Percentiles rank a stretch among this genome's conserved stretches.
Conservation (phyloP, 2,329 filamentous ascomycete genomes). For the Fusarium buharicum region DNA sequence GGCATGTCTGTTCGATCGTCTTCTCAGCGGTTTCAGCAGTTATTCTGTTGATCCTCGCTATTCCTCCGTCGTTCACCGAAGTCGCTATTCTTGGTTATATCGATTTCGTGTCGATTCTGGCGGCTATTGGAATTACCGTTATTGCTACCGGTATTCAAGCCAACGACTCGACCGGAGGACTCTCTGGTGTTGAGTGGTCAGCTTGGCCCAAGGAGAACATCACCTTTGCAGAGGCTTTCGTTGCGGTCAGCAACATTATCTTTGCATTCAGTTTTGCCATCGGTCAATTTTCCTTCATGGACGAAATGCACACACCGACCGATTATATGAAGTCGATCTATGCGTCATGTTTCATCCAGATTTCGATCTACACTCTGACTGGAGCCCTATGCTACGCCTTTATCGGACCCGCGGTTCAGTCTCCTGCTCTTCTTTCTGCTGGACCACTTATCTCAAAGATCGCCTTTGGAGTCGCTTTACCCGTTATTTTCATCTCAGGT, state of each 20-base stretch:
- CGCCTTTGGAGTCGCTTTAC: constrained; percentile 75
- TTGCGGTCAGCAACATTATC: constrained; percentile 69
- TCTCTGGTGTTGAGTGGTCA: constrained; percentile 53
- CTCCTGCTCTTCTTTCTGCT: constrained; percentile 75
- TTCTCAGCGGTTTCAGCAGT: constrained; percentile 59
- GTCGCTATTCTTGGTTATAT: constrained; percentile 39
- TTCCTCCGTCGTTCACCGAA: constrained; percentile 58
- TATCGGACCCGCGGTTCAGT: constrained; percentile 69
- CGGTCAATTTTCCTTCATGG: constrained; percentile 39
- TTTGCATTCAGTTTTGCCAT: constrained; percentile 41
- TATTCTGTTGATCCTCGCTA: constrained; percentile 57
- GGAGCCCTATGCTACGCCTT: constrained; percentile 76
- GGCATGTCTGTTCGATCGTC: constrained; percentile 51
- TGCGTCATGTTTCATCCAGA: constrained; percentile 70
- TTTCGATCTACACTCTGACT: constrained; percentile 72
- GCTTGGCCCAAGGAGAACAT: constrained; percentile 58
- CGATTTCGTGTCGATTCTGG: constrained; percentile 69
- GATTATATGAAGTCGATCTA: constrained; percentile 63
- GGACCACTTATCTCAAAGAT: constrained; percentile 70
- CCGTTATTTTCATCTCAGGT: constrained; percentile 53
- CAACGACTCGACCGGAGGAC: constrained; percentile 45
- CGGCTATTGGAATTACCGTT: constrained; percentile 68
- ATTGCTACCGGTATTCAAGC: constrained; percentile 67
- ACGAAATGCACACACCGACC: constrained; percentile 39
- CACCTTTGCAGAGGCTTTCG: constrained; percentile 65